Evolutionary conservation across 176 grass and related monocot species (phyloP), one percentile per base, ranked within the genome.

Genomic region (Carex scoparia): DNA sequence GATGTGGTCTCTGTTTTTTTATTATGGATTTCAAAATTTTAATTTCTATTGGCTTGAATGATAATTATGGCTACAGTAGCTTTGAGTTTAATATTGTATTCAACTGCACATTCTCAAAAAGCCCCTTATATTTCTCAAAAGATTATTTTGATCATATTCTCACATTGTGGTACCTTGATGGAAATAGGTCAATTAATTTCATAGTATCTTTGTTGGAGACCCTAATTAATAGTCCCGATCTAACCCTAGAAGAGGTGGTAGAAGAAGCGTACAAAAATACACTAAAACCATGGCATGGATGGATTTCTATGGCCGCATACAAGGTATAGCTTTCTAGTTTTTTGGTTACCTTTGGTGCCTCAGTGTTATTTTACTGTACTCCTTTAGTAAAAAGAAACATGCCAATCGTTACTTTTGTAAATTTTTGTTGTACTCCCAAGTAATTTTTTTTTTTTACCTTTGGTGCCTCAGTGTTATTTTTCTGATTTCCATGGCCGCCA

Each of bases 281-380:
- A 59, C 86, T 94, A 79, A 92, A 90, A 87, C 92, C 92, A 79
- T 97, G 88, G 85, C 94, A 97, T 65, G 91, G 94, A 6, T 97
- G 94, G 94, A 97, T 97, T 10, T 88, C 94, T n/a, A 90, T 85
- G 79, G 90, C 91, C 67, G 94, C 94, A 74, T 97, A 92, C 82
- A 94, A 88, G 88, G 94, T 97, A 92, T 79, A 79, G 53, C 48
- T 83, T 61, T n/a, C 12, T 60, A 9, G 23, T 53, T 14, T 70
- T 80, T 3, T 16, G 13, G 31, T 4, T 56, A 5, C 11, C 42
- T 42, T 48, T 14, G 2, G 14, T 51, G 48, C 48, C 48, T 51
- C 44, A 46, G 44, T 46, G 6, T 46, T 51, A 51, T 51, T 11
- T 51, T 51, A 51, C 48, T 51, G 10, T 51, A 51, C 10, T 51